Evolutionary conservation across 345 rosid genomes (phyloP).

Genomic region (Trapa incisa): DNA sequence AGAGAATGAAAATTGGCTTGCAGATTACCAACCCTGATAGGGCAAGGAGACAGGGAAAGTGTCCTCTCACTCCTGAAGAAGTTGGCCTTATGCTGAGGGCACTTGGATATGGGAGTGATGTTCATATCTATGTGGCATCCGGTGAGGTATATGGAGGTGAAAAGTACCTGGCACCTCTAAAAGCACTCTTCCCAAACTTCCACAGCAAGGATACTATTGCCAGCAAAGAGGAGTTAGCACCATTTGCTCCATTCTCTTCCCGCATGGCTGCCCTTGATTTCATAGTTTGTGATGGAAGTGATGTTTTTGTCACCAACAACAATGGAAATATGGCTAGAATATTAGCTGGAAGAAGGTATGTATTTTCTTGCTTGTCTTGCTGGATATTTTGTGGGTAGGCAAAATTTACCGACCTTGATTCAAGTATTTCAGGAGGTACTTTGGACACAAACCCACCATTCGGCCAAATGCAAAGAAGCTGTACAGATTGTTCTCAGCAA

Average conservation of each 20-base stretch:
- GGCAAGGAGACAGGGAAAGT: constrained; percentile 94
- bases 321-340: constrained; percentile 97
- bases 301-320: constrained; percentile 90
- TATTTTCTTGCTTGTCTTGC: constrained; percentile 3
- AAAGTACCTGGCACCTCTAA: constrained; percentile 67
- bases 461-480: constrained; percentile 93
- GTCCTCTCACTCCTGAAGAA: constrained; percentile 96
- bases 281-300: constrained; percentile 87
- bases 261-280: constrained; percentile 99
- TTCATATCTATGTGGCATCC: constrained; percentile 92
- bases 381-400: not conserved
- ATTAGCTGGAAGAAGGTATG: constrained; percentile 84
- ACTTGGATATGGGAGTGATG: constrained; percentile 81
- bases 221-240: constrained; percentile 58
- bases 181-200: constrained; percentile 80
- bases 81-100: constrained; percentile 96
- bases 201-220: constrained; percentile 76
- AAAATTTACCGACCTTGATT: constrained; percentile 6
- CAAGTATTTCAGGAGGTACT: constrained; percentile 55
- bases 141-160: constrained; percentile 93
- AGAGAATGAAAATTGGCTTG: constrained; percentile 11
- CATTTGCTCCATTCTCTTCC: constrained; percentile 73
- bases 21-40: constrained; percentile 70
- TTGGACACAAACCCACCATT: constrained; percentile 86
- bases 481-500: constrained; percentile 51